Evolutionary conservation across 306 rosid species (phyloP).

Genomic region (Dryas alaskensis): DNA sequence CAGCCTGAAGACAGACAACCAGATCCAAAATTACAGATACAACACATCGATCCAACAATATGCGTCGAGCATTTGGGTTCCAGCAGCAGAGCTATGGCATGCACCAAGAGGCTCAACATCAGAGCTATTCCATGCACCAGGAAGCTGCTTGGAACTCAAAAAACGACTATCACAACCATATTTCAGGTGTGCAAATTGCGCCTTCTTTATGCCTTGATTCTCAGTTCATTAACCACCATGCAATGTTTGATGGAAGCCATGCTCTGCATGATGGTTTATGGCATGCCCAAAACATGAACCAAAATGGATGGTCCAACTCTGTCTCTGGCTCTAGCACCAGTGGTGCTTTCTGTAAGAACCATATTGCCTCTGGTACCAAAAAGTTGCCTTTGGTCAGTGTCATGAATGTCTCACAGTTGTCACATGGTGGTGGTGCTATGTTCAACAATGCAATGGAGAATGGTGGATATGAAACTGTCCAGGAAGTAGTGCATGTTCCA

Average conservation of each 20-base stretch:
- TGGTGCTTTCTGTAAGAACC: background rate
- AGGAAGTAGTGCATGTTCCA: constrained; percentile 20
- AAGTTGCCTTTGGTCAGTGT: background rate
- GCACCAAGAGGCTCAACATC: constrained; percentile 27
- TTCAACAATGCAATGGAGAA: constrained; percentile 4
- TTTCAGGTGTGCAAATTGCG: constrained; percentile 17
- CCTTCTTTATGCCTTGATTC: background rate
- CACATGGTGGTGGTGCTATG: background rate
- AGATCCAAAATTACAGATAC: background rate
- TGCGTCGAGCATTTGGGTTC: constrained; percentile 24
- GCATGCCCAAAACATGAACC: constrained; percentile 14
- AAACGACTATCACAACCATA: constrained; percentile 13
- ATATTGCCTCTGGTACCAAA: constrained; percentile 10
- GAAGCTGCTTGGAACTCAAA: constrained; percentile 28
- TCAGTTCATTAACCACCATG: background rate
- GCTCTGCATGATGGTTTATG: constrained; percentile 4
- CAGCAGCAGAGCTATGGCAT: constrained; percentile 27
- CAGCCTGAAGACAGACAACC: background rate
- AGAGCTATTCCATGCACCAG: constrained; percentile 25
- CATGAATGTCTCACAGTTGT: background rate
- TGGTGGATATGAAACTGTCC: constrained; percentile 17
- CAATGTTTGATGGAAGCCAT: constrained; percentile 13
- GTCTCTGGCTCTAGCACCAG: constrained; percentile 1
- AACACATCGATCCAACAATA: background rate
- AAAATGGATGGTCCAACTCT: constrained; percentile 6